Evolutionary conservation across 345 rosid species (phyloP).

Genomic region (Arabidopsis arenosa): DNA sequence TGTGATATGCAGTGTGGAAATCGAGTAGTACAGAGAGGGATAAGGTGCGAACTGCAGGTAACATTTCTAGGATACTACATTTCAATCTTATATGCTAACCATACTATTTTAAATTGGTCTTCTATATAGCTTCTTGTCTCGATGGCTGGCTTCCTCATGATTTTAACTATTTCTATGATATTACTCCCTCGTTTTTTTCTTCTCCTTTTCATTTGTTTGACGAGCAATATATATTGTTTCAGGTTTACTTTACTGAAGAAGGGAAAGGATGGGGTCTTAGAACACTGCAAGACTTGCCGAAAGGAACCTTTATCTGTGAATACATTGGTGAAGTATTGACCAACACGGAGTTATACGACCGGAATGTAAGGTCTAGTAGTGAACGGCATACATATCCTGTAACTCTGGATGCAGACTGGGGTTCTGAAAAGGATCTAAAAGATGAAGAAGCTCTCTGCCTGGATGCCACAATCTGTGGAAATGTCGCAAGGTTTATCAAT

Average conservation of each 20-base stretch:
- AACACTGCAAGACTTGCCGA: slow-evolving; percentile 78
- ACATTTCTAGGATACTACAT: slow-evolving; percentile 19
- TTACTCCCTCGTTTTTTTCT: no score
- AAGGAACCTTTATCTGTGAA: slow-evolving; percentile 90
- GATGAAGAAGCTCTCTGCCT: slow-evolving; percentile 91
- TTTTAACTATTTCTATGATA: no score
- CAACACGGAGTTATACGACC: slow-evolving; percentile 62
- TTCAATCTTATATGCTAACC: neutral
- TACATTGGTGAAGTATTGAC: slow-evolving; percentile 88
- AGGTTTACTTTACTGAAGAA: slow-evolving; percentile 80
- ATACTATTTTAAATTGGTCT: neutral
- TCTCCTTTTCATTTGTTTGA: neutral
- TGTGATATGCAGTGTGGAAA: slow-evolving; percentile 80
- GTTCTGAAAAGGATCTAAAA: slow-evolving; percentile 55
- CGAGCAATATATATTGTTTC: slow-evolving; percentile 31
- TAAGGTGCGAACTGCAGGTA: slow-evolving; percentile 73
- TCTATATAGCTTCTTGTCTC: slow-evolving; percentile 7
- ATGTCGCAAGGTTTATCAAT: slow-evolving; percentile 91
- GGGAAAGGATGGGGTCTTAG: slow-evolving; percentile 92
- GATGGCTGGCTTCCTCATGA: slow-evolving; percentile 15
- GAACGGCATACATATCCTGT: slow-evolving; percentile 66
- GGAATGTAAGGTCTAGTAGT: slow-evolving; percentile 51
- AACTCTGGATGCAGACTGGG: slow-evolving; percentile 87
- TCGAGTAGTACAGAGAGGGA: slow-evolving; percentile 82
- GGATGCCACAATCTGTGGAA: slow-evolving; percentile 77